Base-by-base conservation (phyloP, 2,329 filamentous ascomycete genomes). In the Lachnellula occidentalis region DNA sequence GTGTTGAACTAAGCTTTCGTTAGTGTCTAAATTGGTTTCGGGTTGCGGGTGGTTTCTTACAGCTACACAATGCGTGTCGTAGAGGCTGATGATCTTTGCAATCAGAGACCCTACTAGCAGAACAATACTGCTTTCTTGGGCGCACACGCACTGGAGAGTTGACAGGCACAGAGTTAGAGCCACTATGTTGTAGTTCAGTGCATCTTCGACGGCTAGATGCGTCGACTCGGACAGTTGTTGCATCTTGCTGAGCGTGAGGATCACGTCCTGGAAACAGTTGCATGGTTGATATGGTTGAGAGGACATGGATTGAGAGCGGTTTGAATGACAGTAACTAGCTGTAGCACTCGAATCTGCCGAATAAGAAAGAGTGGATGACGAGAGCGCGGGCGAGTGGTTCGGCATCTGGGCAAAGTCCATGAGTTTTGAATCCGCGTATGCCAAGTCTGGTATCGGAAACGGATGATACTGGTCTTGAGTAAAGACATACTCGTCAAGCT, bases 81-180 rank as follows among this genome's bases (percentile, higher is more conserved):
- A 51, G 7, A 51, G 45, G 24, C 27, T 43, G 37, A 51, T 51
- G 12, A 51, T 51, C 37, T 51, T 43, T 11, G 49, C 49, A 36
- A 45, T 21, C 41, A 51, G 42, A 19, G 49, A 51, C 21, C 37
- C 41, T 45, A 51, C 31, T 15, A 51, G 27, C 19, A 51, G 12
- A 34, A 43, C 24, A 19, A 36, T 21, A 14, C 37, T 45, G 41
- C 49, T 45, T 34, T 51, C 49, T 7, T 22, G 4, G 3, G 49
- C 24, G n/a, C 49, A 51, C 2, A 14, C 11, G 21, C 49, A 51
- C 24, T 51, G 45, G 9, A 51, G 39, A 31, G 49, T 45, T 19
- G 49, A 15, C 12, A 51, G 2, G n/a, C 49, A 45, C 1, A 51
- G 41, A 15, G 4, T 6, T 14, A 51, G n/a, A 8, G 49, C 49